Percentiles rank a stretch among this genome's conserved stretches.
Conservation (phyloP, 148 eudicot genomes). For the Arbutus unedo region DNA sequence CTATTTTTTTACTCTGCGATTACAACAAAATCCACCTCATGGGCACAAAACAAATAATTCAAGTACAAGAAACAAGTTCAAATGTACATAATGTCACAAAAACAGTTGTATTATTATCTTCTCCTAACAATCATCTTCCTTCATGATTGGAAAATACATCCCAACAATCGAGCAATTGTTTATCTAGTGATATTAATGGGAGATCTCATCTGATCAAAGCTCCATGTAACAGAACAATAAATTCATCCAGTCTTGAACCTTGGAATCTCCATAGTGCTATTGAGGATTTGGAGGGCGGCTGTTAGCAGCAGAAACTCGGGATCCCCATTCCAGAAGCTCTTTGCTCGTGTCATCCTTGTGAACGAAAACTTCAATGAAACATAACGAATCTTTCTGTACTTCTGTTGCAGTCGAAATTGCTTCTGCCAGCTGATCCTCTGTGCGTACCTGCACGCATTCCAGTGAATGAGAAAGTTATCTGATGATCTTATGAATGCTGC, state of each 20-base stretch:
- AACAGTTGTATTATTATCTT: background rate
- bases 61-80: background rate
- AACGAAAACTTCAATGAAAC: slow-evolving; percentile 72
- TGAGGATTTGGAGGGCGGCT: slow-evolving; percentile 79
- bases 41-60: background rate
- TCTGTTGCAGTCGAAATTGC: slow-evolving; percentile 56
- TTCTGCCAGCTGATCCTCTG: slow-evolving; percentile 62
- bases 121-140: background rate
- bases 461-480: background rate
- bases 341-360: slow-evolving; percentile 84
- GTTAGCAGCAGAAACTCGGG: slow-evolving; percentile 76
- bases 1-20: background rate
- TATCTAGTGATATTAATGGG: background rate
- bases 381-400: slow-evolving; percentile 50
- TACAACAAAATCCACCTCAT: background rate
- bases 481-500: background rate
- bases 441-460: slow-evolving; percentile 38
- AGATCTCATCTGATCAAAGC: background rate
- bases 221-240: background rate
- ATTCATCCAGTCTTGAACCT: background rate
- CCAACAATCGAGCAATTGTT: background rate
- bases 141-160: background rate
- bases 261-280: slow-evolving; percentile 15
- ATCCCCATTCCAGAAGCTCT: slow-evolving; percentile 83
- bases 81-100: background rate